These are phyloP conservation scores for Murraya koenigii DNA, from an alignment of 345 rosid species.

Conservation along the genomic window DNA sequence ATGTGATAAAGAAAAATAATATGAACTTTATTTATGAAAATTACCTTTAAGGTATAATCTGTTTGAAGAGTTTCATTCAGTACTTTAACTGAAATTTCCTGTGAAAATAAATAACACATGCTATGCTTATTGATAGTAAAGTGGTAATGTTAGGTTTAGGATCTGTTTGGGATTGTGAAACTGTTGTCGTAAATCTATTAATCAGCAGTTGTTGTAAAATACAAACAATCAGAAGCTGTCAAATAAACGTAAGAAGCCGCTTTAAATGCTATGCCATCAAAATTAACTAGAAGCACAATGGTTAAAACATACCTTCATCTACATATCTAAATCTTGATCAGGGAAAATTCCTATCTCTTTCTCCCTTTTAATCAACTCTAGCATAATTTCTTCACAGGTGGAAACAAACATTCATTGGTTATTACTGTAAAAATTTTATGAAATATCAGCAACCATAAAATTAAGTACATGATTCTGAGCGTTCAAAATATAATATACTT, in stretches of 20 bases:
- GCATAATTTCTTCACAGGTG: background rate
- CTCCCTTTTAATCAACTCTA: constrained; percentile 45
- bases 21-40: background rate
- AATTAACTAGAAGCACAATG: too few relatives aligned
- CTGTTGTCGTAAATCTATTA: too few relatives aligned
- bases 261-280: too few relatives aligned
- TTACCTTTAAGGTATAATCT: constrained; percentile 47
- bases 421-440: too few relatives aligned
- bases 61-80: constrained; percentile 42
- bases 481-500: background rate
- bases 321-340: constrained; percentile 43
- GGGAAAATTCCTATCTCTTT: constrained; percentile 44
- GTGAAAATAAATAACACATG: background rate
- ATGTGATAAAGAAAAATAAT: background rate
- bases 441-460: too few relatives aligned
- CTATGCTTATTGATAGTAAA: too few relatives aligned
- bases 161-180: too few relatives aligned
- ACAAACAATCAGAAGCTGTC: too few relatives aligned
- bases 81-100: constrained; percentile 46
- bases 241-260: too few relatives aligned
- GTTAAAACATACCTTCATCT: constrained; percentile 41
- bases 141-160: too few relatives aligned
- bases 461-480: too few relatives aligned
- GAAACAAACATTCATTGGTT: background rate
- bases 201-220: too few relatives aligned